phyloP scores from a whole-genome alignment of 345 rosid species.

The Brassica incana region DNA sequence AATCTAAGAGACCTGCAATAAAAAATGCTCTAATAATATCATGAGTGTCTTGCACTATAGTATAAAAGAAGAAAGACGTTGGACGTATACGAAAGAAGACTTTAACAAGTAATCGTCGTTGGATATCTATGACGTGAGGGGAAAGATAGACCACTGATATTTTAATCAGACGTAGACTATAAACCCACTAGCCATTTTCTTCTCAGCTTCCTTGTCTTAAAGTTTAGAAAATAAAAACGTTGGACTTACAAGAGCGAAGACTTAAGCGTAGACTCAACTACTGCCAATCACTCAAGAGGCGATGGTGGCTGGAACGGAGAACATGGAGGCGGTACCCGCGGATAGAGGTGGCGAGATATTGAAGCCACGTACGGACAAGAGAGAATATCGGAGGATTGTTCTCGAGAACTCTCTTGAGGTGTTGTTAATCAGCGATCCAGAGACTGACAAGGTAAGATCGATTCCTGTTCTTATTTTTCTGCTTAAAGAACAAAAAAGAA shows the following conservation, averaged over 20 bases:
- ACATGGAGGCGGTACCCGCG: background rate
- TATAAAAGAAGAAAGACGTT: background rate
- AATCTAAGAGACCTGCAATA: too few relatives aligned
- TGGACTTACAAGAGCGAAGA: background rate
- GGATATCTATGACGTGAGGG: background rate
- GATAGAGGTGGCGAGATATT: background rate
- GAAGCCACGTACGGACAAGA: background rate
- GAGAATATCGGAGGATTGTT: background rate
- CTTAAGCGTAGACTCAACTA: background rate
- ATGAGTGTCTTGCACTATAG: background rate
- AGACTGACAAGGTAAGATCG: conserved; percentile 66
- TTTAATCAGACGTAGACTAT: background rate
- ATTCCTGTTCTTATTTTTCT: background rate
- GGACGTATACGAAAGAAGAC: background rate
- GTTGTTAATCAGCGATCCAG: conserved; percentile 79
- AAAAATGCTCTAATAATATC: background rate
- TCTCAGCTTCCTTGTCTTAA: background rate
- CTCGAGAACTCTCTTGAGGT: conserved; percentile 59
- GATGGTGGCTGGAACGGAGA: background rate
- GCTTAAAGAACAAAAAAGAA: background rate
- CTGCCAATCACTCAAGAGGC: background rate
- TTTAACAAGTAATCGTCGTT: background rate
- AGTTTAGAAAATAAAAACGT: background rate
- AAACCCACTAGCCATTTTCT: background rate
- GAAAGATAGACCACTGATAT: background rate